phyloP scores from a whole-genome alignment of 495 filamentous ascomycete genomes.

The Penicillium alfredii region DNA sequence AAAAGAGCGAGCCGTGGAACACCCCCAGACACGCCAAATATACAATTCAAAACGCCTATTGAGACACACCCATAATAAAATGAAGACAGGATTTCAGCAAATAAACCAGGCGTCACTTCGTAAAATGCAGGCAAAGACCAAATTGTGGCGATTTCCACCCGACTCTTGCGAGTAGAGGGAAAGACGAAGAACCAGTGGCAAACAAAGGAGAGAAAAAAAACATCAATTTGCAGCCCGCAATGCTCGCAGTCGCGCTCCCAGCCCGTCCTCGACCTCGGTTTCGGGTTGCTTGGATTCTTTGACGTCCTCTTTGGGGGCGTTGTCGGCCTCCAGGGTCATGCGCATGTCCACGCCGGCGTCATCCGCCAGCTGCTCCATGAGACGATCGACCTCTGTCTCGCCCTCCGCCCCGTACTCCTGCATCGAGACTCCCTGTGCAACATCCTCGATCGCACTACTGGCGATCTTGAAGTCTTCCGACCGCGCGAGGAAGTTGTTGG shows the following conservation, averaged over 20 bases:
- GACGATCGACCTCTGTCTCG: slow-evolving; percentile 39
- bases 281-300: slow-evolving; percentile 31
- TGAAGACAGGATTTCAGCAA: too few relatives aligned
- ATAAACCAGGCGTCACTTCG: slow-evolving; percentile 6
- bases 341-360: slow-evolving; percentile 44
- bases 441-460: slow-evolving; percentile 41
- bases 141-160: too few relatives aligned
- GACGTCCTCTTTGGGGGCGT: slow-evolving; percentile 35
- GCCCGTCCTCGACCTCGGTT: slow-evolving; percentile 39
- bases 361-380: slow-evolving; percentile 46
- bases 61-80: too few relatives aligned
- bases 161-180: not conserved
- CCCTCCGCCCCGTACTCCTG: slow-evolving; percentile 46
- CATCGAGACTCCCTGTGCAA: slow-evolving; percentile 41
- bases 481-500: slow-evolving; percentile 43
- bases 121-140: slow-evolving; percentile 1
- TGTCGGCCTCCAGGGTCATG: slow-evolving; percentile 39
- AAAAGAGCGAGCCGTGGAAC: too few relatives aligned
- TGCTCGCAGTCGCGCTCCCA: slow-evolving; percentile 38
- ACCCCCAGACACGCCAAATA: too few relatives aligned
- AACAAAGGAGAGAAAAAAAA: not conserved
- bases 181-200: not conserved
- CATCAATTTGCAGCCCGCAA: slow-evolving; percentile 35
- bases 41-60: too few relatives aligned
- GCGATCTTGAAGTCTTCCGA: slow-evolving; percentile 47